Percentiles rank a stretch among this genome's conserved stretches.
These are phyloP conservation scores for Staphylotrichum longicolle DNA, from an alignment of 495 filamentous ascomycete species.

Conservation along the genomic window DNA sequence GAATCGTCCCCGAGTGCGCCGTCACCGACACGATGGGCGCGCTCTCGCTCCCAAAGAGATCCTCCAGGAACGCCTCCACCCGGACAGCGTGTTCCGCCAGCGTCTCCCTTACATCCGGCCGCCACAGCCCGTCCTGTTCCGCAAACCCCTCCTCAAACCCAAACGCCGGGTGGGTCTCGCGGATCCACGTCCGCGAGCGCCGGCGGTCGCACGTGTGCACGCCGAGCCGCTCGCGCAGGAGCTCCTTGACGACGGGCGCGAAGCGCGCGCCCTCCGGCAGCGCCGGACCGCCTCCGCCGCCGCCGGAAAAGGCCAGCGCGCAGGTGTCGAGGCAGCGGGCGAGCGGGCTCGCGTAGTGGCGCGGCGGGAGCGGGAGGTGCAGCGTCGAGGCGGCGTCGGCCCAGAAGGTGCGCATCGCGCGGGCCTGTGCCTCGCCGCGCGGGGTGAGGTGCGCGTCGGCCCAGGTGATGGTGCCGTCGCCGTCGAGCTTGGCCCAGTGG, in stretches of 20 bases:
- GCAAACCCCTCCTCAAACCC: slow-evolving; percentile 61
- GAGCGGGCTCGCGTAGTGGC: slow-evolving; percentile 68
- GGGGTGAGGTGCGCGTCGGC: slow-evolving; percentile 65
- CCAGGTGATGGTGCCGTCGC: slow-evolving; percentile 67
- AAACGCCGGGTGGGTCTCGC: slow-evolving; percentile 55
- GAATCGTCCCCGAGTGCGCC: slow-evolving; percentile 34
- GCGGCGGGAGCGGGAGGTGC: slow-evolving; percentile 61
- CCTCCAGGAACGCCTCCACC: slow-evolving; percentile 28
- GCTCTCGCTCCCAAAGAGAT: slow-evolving; percentile 31
- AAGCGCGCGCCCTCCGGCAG: slow-evolving; percentile 47
- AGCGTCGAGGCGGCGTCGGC: slow-evolving; percentile 48
- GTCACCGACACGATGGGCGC: slow-evolving; percentile 33
- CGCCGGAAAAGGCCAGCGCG: slow-evolving; percentile 55
- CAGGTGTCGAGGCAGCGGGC: slow-evolving; percentile 65
- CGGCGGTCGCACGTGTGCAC: slow-evolving; percentile 80
- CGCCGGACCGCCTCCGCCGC: not conserved
- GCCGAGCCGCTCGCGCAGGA: slow-evolving; percentile 68
- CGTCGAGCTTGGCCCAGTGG: slow-evolving; percentile 69
- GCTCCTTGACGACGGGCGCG: slow-evolving; percentile 64
- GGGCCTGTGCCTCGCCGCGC: slow-evolving; percentile 60
- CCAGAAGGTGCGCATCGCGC: slow-evolving; percentile 64
- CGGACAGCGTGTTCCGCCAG: slow-evolving; percentile 29
- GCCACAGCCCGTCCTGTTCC: slow-evolving; percentile 63
- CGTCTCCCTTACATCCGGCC: slow-evolving; percentile 33
- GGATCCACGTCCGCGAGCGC: slow-evolving; percentile 56